Evolutionary conservation across 768 basidiomycete genomes (phyloP).

Genomic region (Cystoderma amianthinum): DNA sequence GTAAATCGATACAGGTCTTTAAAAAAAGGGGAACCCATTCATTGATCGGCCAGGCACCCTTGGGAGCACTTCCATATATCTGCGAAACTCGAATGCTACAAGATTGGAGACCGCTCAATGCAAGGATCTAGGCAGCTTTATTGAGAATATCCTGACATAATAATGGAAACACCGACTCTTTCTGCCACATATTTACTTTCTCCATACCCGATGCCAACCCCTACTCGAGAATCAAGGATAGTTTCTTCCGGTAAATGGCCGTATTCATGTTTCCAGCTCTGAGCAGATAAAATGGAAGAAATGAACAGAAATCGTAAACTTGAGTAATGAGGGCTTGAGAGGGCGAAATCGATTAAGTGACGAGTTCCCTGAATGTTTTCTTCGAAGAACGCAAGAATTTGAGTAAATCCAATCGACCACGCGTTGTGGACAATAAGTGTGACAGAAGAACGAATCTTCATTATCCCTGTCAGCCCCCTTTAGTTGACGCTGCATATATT

Average conservation of each 20-base stretch:
- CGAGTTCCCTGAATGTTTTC: background rate
- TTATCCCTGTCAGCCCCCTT: background rate
- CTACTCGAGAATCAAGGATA: constrained; percentile 6
- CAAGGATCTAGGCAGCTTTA: background rate
- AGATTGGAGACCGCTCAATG: background rate
- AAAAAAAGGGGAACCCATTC: background rate
- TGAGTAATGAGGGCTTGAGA: background rate
- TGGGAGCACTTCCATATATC: background rate
- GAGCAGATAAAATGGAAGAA: constrained; percentile 18
- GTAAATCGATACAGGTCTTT: background rate
- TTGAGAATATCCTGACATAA: background rate
- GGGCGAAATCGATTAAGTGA: background rate
- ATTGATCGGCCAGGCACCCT: background rate
- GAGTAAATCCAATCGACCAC: background rate
- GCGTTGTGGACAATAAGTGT: background rate
- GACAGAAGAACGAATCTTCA: background rate
- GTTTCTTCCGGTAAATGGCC: constrained; percentile 15
- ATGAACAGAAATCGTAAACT: constrained; percentile 20
- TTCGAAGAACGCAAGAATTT: background rate
- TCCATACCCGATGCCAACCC: constrained; percentile 6
- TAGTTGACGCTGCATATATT: background rate
- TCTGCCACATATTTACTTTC: constrained; percentile 15
- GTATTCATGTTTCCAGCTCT: constrained; percentile 16
- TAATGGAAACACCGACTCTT: constrained; percentile 6
- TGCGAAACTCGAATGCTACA: background rate